Conservation (phyloP, 106 monocot species). For the Dioscorea zingiberensis region DNA sequence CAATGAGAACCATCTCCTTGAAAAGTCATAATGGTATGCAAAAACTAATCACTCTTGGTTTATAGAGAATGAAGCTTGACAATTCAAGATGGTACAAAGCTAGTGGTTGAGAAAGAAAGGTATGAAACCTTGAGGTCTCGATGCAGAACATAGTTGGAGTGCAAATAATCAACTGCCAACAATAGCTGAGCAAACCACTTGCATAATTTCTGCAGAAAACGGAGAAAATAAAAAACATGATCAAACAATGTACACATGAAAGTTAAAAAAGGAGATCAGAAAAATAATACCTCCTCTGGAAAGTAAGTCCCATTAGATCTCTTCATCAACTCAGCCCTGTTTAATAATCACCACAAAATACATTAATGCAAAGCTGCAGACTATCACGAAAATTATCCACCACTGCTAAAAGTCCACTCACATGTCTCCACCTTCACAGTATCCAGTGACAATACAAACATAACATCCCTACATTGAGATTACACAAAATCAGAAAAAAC, state of each 20-base stretch:
- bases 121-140: constrained; percentile 85
- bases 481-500: too few relatives aligned
- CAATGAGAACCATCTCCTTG: not conserved
- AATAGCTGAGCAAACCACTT: constrained; percentile 93
- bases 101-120: too few relatives aligned
- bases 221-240: not conserved
- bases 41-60: too few relatives aligned
- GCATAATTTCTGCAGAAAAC: constrained; percentile 64
- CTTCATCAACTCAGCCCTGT: constrained; percentile 90
- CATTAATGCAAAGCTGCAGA: not conserved
- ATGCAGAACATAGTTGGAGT: constrained; percentile 94
- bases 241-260: not conserved
- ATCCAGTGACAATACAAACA: constrained; percentile 97
- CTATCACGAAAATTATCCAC: not conserved
- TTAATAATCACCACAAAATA: not conserved
- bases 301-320: constrained; percentile 64
- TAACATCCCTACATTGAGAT: constrained; percentile 65
- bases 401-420: constrained; percentile 27
- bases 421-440: constrained; percentile 99
- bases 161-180: constrained; percentile 93
- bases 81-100: too few relatives aligned
- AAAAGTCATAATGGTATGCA: not conserved
- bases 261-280: not conserved
- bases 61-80: too few relatives aligned
- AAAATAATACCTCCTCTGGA: constrained; percentile 70